phyloP scores from a whole-genome alignment of 306 rosid genomes.

The Malus sylvestris region DNA sequence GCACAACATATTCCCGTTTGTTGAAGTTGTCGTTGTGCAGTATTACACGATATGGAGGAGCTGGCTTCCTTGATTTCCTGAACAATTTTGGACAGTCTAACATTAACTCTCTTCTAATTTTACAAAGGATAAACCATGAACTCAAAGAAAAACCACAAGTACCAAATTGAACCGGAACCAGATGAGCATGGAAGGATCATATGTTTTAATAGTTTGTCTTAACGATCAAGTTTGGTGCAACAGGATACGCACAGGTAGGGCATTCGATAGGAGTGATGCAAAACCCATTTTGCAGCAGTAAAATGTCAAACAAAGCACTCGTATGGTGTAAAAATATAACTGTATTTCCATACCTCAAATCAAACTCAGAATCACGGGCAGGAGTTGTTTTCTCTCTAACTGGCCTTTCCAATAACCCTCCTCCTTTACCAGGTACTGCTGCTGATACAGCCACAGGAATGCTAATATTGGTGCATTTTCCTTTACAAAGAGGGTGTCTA shows the following conservation, averaged over 20 bases:
- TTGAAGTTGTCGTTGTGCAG: slow-evolving; percentile 71
- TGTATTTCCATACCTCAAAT: slow-evolving; percentile 37
- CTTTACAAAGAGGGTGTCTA: slow-evolving; percentile 41
- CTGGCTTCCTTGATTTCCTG: slow-evolving; percentile 54
- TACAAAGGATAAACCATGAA: neutral
- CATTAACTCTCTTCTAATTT: neutral
- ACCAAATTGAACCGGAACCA: neutral
- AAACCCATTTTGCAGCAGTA: neutral
- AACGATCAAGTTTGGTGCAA: neutral
- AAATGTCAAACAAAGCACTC: neutral
- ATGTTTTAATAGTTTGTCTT: neutral
- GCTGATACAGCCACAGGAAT: slow-evolving; percentile 39
- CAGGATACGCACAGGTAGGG: neutral
- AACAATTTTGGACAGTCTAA: neutral
- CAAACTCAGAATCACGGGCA: slow-evolving; percentile 64
- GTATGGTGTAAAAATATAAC: neutral
- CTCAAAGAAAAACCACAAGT: neutral
- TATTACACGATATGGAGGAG: slow-evolving; percentile 64
- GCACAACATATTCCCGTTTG: slow-evolving; percentile 71
- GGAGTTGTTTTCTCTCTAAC: slow-evolving; percentile 50
- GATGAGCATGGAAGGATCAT: neutral
- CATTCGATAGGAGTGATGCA: neutral
- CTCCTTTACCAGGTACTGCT: slow-evolving; percentile 53
- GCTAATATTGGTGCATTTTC: slow-evolving; percentile 42
- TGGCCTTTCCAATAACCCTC: slow-evolving; percentile 55